phyloP scores from a whole-genome alignment of 108 stramenopile species.

The Cyclotella baltica region DNA sequence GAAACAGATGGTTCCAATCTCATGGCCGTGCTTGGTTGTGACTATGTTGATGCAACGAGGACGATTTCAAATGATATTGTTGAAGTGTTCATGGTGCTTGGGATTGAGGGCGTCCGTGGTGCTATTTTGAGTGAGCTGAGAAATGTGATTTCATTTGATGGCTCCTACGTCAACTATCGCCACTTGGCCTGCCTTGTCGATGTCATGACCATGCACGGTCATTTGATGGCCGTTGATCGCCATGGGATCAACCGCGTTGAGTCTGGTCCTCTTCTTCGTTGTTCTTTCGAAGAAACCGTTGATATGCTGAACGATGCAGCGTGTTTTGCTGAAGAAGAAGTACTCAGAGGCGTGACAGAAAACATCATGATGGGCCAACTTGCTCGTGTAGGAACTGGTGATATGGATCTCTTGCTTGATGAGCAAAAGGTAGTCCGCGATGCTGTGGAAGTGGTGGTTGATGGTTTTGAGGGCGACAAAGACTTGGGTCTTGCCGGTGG shows the following conservation, averaged over 20 bases:
- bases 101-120: slow-evolving; percentile 96
- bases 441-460: slow-evolving; percentile 90
- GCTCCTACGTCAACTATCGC: slow-evolving; percentile 99
- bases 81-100: slow-evolving; percentile 95
- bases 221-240: slow-evolving; percentile 96
- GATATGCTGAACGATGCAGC: slow-evolving; percentile 99
- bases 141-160: slow-evolving; percentile 95
- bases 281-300: slow-evolving; percentile 99
- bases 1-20: slow-evolving; percentile 99
- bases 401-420: slow-evolving; percentile 95
- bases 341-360: slow-evolving; percentile 95
- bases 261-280: slow-evolving; percentile 93
- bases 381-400: slow-evolving; percentile 93
- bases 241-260: slow-evolving; percentile 99
- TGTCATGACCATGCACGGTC: slow-evolving; percentile 98
- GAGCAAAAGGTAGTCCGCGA: slow-evolving; percentile 92
- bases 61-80: slow-evolving; percentile 96
- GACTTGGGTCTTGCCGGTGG: slow-evolving; percentile 68
- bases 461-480: slow-evolving; percentile 77
- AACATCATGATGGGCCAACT: slow-evolving; percentile 99
- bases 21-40: slow-evolving; percentile 91
- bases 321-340: slow-evolving; percentile 92
- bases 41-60: slow-evolving; percentile 93
- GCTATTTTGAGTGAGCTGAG: slow-evolving; percentile 86
- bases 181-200: slow-evolving; percentile 97